phyloP scores from a whole-genome alignment of 257 asterid genomes.

The Primulina eburnea region DNA sequence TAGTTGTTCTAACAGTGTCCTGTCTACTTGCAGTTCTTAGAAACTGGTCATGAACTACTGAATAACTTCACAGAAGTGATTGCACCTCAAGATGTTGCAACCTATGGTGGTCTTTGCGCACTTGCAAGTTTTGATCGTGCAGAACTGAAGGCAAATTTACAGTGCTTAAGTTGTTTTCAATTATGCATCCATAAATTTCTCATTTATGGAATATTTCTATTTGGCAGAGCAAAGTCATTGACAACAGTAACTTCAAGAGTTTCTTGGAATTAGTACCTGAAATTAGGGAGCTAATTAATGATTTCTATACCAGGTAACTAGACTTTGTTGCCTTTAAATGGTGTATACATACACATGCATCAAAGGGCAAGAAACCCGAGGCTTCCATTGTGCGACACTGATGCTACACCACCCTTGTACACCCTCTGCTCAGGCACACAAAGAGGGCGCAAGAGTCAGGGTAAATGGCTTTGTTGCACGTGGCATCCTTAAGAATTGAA shows the following conservation, averaged over 20 bases:
- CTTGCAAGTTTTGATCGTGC: slow-evolving; percentile 96
- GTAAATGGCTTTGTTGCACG: background rate
- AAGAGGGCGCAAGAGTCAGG: background rate
- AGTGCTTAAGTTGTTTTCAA: background rate
- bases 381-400: background rate
- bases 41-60: slow-evolving; percentile 78
- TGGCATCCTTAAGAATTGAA: background rate
- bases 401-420: background rate
- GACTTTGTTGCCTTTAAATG: background rate
- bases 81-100: slow-evolving; percentile 95
- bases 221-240: slow-evolving; percentile 93
- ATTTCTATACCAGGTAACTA: slow-evolving; percentile 84
- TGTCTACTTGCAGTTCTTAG: slow-evolving; percentile 67
- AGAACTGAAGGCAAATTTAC: slow-evolving; percentile 68
- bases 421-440: background rate
- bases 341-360: background rate
- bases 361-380: background rate
- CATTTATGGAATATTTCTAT: slow-evolving; percentile 18
- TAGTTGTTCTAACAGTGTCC: slow-evolving; percentile 7
- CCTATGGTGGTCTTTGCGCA: slow-evolving; percentile 97
- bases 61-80: slow-evolving; percentile 79
- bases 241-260: slow-evolving; percentile 75
- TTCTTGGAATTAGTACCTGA: slow-evolving; percentile 96
- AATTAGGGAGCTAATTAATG: slow-evolving; percentile 88
- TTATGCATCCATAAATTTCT: background rate